Base-by-base conservation (phyloP, 73 alveolate species). In the Paramecium biaurelia region DNA sequence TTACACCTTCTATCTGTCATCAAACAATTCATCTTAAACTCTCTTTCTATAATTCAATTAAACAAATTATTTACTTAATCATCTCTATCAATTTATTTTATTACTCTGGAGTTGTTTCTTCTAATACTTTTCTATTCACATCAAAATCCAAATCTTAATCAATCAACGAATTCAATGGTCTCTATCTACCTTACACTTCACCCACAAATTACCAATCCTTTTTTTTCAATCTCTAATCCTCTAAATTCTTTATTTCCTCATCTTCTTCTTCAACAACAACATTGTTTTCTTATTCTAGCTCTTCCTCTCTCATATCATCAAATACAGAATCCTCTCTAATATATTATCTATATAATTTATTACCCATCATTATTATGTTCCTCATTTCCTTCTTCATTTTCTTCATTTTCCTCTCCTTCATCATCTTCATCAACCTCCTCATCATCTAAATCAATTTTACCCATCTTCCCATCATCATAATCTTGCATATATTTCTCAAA, bases 121-220 rank as follows among this genome's bases (percentile, higher is more conserved):
- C 79, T 15, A 82, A 57, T n/a, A 24, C 43, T 18, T 67, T 53
- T 63, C 85, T 89, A 43, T 89, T 89, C 26, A 70, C 84, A 43
- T 82, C 63, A 45, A 89, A 89, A 70, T 89, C 94, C 6, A 89
- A 45, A 45, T 89, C 94, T 41, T 89, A 24, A 1, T 89, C 94
- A 18, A 89, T 34, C n/a, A 89, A 72, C 9, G 85, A 43, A 70
- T 89, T 89, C n/a, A 89, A 32, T n/a, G 94, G 94, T 70, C 94
- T 89, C 24, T 63, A 72, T 82, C 74, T 89, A 14, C 63, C 74
- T 12, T 34, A 26, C 20, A 72, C 84, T 70, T 89, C 94, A 42
- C 94, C 94, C 18, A 38, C 74, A 49, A 89, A 26, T 49, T 70
- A 21, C 94, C 94, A 89, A 28, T 70, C 94, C 21, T 89, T 89